Conservation (phyloP, 1,139 yeast genomes). For the Candida sanyaensis region DNA sequence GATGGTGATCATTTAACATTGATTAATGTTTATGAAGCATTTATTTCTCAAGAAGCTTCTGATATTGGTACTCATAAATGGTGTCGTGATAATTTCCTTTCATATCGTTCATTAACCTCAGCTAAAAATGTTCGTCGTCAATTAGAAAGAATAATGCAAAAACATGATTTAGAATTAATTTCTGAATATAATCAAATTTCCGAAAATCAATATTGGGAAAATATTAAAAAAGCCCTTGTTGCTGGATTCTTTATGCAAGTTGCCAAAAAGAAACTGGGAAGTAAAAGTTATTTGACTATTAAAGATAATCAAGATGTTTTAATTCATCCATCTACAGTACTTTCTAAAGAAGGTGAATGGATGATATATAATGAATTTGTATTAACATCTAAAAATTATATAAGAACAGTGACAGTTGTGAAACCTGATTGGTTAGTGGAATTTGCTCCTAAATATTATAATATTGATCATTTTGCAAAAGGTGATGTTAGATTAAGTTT, state of each 20-base stretch:
- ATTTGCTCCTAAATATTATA: constrained; percentile 83
- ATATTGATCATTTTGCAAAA: constrained; percentile 69
- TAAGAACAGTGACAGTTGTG: constrained; percentile 90
- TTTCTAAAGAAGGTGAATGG: constrained; percentile 88
- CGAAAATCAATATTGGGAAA: constrained; percentile 68
- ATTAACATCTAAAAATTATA: constrained; percentile 87
- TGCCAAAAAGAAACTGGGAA: constrained; percentile 80
- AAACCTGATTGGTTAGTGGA: constrained; percentile 92
- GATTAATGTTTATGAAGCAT: constrained; percentile 85
- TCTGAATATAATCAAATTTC: constrained; percentile 72
- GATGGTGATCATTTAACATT: constrained; percentile 95
- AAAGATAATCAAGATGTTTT: constrained; percentile 96
- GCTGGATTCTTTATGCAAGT: constrained; percentile 99
- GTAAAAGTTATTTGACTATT: constrained; percentile 77
- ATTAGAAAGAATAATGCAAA: constrained; percentile 79
- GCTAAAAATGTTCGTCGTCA: constrained; percentile 88
- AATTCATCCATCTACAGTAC: constrained; percentile 89
- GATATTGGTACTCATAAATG: constrained; percentile 66
- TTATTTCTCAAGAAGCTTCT: constrained; percentile 69
- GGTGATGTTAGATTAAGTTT: constrained; percentile 84
- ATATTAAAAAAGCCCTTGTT: constrained; percentile 81
- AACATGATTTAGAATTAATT: constrained; percentile 70
- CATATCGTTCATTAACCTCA: constrained; percentile 76
- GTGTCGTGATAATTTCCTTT: constrained; percentile 90
- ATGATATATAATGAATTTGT: constrained; percentile 94